Conservation (phyloP, 768 basidiomycete species). For the Suillus brevipes region DNA sequence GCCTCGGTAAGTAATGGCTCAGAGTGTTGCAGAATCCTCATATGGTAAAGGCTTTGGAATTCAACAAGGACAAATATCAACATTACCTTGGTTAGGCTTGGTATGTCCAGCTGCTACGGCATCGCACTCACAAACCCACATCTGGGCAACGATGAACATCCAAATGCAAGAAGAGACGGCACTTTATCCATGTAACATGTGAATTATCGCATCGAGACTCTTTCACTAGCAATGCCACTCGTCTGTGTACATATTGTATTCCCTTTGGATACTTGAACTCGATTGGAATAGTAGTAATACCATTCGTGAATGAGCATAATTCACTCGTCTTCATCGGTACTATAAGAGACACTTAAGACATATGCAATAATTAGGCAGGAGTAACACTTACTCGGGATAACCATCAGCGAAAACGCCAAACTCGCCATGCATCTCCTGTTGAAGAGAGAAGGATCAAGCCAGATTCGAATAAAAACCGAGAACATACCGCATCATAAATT, state of each 20-base stretch:
- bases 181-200: too few species aligned
- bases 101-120: too few species aligned
- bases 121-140: too few species aligned
- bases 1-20: background rate
- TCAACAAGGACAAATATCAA: background rate
- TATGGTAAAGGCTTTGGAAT: background rate
- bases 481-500: background rate
- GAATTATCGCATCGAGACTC: too few species aligned
- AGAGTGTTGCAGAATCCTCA: background rate
- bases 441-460: background rate
- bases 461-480: background rate
- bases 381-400: background rate
- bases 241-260: too few species aligned
- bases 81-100: too few species aligned
- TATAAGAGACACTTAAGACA: background rate
- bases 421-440: background rate
- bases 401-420: background rate
- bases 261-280: too few species aligned
- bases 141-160: too few species aligned
- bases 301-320: background rate
- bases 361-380: background rate
- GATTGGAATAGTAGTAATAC: background rate
- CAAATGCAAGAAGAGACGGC: too few species aligned
- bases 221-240: too few species aligned
- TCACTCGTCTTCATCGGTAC: background rate